Evolutionary conservation across 2,329 filamentous ascomycete genomes (phyloP).

Genomic region (Cryphonectria naterciae): DNA sequence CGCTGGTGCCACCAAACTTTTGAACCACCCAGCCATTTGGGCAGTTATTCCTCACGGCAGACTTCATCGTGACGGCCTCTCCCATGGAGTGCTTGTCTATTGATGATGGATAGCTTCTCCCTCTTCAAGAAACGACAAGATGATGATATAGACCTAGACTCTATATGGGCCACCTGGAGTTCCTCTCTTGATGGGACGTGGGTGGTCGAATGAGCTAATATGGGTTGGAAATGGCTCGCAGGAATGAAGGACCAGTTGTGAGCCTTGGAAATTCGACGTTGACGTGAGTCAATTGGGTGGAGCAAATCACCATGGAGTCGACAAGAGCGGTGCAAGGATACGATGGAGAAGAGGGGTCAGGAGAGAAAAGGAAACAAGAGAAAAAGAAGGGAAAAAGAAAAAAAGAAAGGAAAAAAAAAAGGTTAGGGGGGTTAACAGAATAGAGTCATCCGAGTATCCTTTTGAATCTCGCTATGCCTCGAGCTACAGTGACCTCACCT

Average conservation of each 20-base stretch:
- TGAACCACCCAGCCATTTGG: constrained; percentile 78
- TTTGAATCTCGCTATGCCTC: background rate
- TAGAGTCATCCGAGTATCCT: background rate
- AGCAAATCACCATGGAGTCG: constrained; percentile 7
- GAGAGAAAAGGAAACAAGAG: background rate
- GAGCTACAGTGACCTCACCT: background rate
- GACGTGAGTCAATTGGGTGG: constrained; percentile 21
- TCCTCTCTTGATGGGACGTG: background rate
- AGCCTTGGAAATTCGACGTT: background rate
- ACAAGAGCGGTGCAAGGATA: constrained; percentile 4
- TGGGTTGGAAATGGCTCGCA: background rate
- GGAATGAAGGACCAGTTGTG: background rate
- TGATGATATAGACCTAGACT: background rate
- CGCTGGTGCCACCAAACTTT: constrained; percentile 94
- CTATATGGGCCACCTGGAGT: background rate
- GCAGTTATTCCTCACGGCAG: constrained; percentile 36
- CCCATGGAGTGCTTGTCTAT: constrained; percentile 1
- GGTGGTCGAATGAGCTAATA: background rate
- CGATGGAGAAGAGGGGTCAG: background rate
- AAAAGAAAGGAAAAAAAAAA: background rate
- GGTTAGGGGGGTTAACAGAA: background rate
- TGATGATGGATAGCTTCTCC: background rate
- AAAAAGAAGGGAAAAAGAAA: background rate
- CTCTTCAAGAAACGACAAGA: background rate
- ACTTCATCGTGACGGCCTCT: constrained; percentile 35